phyloP scores from a whole-genome alignment of 2,329 filamentous ascomycete species.

The Calonectria crousiana region DNA sequence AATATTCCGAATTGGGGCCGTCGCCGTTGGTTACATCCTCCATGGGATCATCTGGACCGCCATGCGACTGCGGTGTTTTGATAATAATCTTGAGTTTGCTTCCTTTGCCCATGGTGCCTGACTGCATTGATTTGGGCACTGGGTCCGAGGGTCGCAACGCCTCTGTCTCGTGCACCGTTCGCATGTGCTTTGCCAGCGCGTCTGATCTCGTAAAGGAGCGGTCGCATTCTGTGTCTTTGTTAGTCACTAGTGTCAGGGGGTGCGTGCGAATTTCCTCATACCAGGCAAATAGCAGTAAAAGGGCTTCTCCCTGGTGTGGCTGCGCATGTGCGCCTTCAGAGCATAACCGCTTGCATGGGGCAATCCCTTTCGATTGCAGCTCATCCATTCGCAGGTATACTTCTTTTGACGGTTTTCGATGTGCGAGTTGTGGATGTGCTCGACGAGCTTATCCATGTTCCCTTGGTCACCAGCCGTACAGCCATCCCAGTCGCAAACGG shows the following conservation, averaged over 20 bases:
- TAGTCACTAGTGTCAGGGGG: background rate
- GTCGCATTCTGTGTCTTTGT: conserved; percentile 81
- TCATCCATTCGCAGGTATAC: conserved; percentile 98
- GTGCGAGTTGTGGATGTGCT: conserved; percentile 92
- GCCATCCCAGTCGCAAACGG: conserved; percentile 82
- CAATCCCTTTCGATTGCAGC: conserved; percentile 88
- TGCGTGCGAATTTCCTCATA: conserved; percentile 55
- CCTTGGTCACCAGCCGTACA: conserved; percentile 78
- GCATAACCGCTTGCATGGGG: conserved; percentile 96
- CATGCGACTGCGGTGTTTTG: conserved; percentile 70
- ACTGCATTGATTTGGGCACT: conserved; percentile 76
- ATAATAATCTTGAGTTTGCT: conserved; percentile 73
- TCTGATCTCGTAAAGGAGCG: conserved; percentile 96
- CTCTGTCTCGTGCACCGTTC: conserved; percentile 97
- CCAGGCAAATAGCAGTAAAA: conserved; percentile 97
- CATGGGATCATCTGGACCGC: conserved; percentile 65
- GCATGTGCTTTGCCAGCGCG: conserved; percentile 97
- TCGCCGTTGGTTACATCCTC: conserved; percentile 69
- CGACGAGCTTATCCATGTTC: conserved; percentile 85
- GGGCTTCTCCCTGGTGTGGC: conserved; percentile 97
- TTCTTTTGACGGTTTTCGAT: conserved; percentile 95
- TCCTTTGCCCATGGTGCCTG: conserved; percentile 57
- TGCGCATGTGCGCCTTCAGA: conserved; percentile 96
- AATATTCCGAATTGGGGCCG: conserved; percentile 68
- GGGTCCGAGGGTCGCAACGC: conserved; percentile 84